A percentile compares a stretch with the other conserved stretches of the same genome.
These are phyloP conservation scores for Coemansia sp. DNA, from an alignment of 192 early-diverging fungal genomes.

Conservation along the genomic window DNA sequence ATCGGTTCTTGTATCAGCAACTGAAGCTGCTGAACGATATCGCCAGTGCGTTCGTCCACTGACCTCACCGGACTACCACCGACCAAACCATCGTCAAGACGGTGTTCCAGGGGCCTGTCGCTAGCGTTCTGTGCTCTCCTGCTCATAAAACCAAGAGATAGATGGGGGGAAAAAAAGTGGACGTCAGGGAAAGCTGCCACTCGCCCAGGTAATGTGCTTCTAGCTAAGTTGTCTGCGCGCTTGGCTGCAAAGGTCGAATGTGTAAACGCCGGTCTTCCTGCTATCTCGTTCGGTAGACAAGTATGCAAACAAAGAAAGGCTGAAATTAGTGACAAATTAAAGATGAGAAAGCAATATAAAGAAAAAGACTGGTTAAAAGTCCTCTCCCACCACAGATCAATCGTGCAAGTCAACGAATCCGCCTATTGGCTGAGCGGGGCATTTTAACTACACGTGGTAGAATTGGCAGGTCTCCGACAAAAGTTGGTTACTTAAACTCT, in stretches of 20 bases:
- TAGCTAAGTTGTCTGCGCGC: not conserved
- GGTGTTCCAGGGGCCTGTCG: constrained; percentile 6
- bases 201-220: not conserved
- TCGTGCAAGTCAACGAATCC: not conserved
- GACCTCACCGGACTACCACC: not conserved
- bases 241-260: not conserved
- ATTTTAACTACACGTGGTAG: not conserved
- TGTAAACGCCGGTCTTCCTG: not conserved
- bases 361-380: not conserved
- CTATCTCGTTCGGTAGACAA: constrained; percentile 9
- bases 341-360: not conserved
- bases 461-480: not conserved
- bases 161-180: not conserved
- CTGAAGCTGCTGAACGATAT: constrained; percentile 45
- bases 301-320: not conserved
- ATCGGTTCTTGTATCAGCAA: constrained; percentile 27
- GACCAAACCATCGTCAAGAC: constrained; percentile 4
- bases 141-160: constrained; percentile 16
- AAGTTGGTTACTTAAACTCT: too few relatives aligned
- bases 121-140: constrained; percentile 1
- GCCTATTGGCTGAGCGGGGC: not conserved
- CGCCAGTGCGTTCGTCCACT: constrained; percentile 16
- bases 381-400: not conserved
- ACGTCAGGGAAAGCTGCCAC: not conserved
- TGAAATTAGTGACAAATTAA: not conserved